Conservation (phyloP, 2,329 filamentous ascomycete genomes). For the Trichoderma guizhouense region DNA sequence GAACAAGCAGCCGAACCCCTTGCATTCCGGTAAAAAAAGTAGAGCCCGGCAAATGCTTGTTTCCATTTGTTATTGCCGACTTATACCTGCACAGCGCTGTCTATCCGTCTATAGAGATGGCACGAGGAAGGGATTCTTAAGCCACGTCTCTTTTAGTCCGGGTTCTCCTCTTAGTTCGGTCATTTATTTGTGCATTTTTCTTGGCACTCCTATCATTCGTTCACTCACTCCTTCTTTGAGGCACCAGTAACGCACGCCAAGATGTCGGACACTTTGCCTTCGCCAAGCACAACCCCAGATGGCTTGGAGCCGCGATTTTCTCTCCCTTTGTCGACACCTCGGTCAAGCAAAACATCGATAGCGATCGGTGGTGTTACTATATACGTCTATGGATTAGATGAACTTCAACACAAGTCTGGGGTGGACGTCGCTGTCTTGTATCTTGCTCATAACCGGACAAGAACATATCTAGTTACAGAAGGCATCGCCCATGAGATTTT, state of each 20-base stretch:
- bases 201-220: background rate
- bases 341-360: background rate
- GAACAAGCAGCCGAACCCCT: background rate
- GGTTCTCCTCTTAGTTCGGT: background rate
- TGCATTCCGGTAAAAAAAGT: background rate
- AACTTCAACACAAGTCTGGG: background rate
- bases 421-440: background rate
- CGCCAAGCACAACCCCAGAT: background rate
- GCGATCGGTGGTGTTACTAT: background rate
- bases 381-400: background rate
- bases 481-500: constrained; percentile 8
- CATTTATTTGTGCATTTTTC: background rate
- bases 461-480: constrained; percentile 1
- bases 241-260: background rate
- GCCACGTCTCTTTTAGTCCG: background rate
- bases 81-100: background rate
- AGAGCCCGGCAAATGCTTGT: background rate
- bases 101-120: background rate
- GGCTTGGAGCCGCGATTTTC: constrained; percentile 2
- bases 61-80: background rate
- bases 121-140: background rate
- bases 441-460: constrained; percentile 4
- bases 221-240: background rate
- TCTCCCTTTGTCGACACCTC: background rate
- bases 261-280: background rate